Percentiles rank a stretch among this genome's conserved stretches.
These are phyloP conservation scores for Wallacemonas collosoma DNA, from an alignment of 208 protist species.

Conservation along the genomic window DNA sequence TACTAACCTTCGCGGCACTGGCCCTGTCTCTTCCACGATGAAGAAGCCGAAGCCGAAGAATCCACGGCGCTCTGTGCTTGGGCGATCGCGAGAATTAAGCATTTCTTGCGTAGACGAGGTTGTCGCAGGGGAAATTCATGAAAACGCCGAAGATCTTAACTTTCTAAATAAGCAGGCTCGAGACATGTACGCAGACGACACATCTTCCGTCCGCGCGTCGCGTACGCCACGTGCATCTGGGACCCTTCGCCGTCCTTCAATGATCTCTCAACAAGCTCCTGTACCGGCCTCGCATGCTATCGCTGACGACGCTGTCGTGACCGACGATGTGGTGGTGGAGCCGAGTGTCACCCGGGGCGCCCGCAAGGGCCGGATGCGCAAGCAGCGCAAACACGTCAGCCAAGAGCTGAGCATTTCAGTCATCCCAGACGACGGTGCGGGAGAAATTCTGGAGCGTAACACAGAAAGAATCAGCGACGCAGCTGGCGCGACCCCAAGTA, in stretches of 20 bases:
- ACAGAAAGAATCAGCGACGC: slow-evolving; percentile 23
- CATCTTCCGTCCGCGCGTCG: slow-evolving; percentile 2
- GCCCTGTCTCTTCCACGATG: background rate
- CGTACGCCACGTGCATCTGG: slow-evolving; percentile 1
- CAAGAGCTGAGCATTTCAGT: slow-evolving; percentile 48
- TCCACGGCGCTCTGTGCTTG: background rate
- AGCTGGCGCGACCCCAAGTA: background rate
- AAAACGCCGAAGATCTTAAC: slow-evolving; percentile 13
- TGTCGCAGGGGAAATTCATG: slow-evolving; percentile 17
- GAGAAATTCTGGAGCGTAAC: slow-evolving; percentile 42
- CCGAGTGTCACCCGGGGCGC: background rate
- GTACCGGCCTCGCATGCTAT: background rate
- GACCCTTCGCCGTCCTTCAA: background rate
- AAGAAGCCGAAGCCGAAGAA: slow-evolving; percentile 3
- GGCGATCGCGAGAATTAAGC: slow-evolving; percentile 20
- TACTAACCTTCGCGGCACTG: background rate
- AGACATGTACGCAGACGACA: background rate
- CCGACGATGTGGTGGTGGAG: slow-evolving; percentile 3
- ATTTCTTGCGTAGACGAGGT: slow-evolving; percentile 17
- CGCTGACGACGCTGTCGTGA: background rate
- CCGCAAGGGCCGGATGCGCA: slow-evolving; percentile 17
- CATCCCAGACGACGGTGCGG: slow-evolving; percentile 35
- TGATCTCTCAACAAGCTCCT: background rate
- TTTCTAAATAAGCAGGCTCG: background rate
- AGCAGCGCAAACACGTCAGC: slow-evolving; percentile 28